These are phyloP conservation scores for Fusarium sp. DNA, from an alignment of 2,329 filamentous ascomycete genomes.

Conservation along the genomic window DNA sequence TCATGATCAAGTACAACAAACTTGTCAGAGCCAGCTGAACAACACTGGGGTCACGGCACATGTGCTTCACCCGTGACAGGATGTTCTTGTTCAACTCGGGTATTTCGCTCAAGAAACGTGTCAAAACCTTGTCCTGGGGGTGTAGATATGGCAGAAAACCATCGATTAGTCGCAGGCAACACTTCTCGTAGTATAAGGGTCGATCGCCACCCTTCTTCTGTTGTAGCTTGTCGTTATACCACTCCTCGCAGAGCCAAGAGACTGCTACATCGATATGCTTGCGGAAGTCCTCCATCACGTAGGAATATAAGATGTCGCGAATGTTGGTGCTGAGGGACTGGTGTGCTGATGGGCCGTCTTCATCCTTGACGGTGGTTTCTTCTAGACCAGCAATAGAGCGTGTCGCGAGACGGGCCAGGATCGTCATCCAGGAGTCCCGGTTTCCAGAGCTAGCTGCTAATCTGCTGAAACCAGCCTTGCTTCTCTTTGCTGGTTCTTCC, in stretches of 20 bases:
- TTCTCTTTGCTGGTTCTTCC: constrained; percentile 74
- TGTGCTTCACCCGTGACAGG: constrained; percentile 75
- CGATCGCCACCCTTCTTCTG: constrained; percentile 59
- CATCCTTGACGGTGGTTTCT: constrained; percentile 66
- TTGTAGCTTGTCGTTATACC: constrained; percentile 84
- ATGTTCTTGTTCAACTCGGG: constrained; percentile 80
- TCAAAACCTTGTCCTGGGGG: constrained; percentile 87
- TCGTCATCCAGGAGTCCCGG: constrained; percentile 89
- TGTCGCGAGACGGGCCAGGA: constrained; percentile 87
- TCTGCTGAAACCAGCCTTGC: constrained; percentile 81
- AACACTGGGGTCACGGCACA: constrained; percentile 75
- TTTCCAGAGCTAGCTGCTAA: constrained; percentile 87
- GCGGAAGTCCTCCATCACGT: constrained; percentile 92
- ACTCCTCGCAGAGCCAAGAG: constrained; percentile 95
- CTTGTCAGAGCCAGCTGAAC: constrained; percentile 73
- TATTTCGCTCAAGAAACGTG: constrained; percentile 91
- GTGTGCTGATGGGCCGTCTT: constrained; percentile 57
- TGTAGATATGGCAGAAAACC: constrained; percentile 93
- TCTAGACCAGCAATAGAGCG: constrained; percentile 79
- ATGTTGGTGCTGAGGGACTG: constrained; percentile 74
- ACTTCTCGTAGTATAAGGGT: constrained; percentile 79
- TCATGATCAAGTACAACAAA: constrained; percentile 74
- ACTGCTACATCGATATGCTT: constrained; percentile 90
- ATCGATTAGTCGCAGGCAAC: constrained; percentile 84
- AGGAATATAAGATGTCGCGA: constrained; percentile 83